Conservation (phyloP, 352 stramenopile species). For the Chrysophaeum taylorii region DNA sequence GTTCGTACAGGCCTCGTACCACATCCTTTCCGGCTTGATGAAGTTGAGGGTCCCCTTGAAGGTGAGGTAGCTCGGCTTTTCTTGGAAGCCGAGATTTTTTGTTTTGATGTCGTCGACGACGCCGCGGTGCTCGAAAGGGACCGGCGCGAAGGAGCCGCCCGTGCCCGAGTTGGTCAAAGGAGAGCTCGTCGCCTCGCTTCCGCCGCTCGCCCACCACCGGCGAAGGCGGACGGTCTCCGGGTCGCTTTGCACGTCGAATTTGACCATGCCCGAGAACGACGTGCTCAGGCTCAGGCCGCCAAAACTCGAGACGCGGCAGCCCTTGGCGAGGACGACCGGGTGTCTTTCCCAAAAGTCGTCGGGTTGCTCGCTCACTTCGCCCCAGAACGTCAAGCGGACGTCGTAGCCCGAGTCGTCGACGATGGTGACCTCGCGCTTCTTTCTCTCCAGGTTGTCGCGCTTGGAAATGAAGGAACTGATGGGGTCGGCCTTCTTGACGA, state of each 20-base stretch:
- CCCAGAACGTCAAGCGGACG: constrained; percentile 93
- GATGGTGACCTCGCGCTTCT: constrained; percentile 89
- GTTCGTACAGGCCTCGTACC: constrained; percentile 63
- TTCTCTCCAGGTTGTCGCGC: constrained; percentile 75
- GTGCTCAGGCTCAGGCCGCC: constrained; percentile 70
- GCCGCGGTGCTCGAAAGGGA: constrained; percentile 70
- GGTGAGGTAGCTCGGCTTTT: constrained; percentile 91
- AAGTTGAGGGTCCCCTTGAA: constrained; percentile 83
- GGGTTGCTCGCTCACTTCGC: constrained; percentile 52
- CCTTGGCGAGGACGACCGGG: constrained; percentile 88
- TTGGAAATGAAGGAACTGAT: constrained; percentile 82
- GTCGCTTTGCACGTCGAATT: constrained; percentile 29
- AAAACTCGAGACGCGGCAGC: constrained; percentile 82
- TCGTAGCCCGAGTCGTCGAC: constrained; percentile 88
- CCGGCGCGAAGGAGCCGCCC: constrained; percentile 33
- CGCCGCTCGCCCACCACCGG: constrained; percentile 47
- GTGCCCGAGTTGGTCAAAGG: constrained; percentile 25
- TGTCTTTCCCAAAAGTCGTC: constrained; percentile 54
- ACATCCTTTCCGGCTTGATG: constrained; percentile 85
- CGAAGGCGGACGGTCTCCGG: constrained; percentile 36
- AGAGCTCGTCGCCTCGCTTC: constrained; percentile 44
- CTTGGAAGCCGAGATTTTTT: constrained; percentile 79
- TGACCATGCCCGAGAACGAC: constrained; percentile 14
- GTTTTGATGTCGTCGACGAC: constrained; percentile 82
- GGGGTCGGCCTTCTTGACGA: constrained; percentile 82